Evolutionary conservation across 2,329 filamentous ascomycete species (phyloP).

Genomic region (Xylaria multiplex): DNA sequence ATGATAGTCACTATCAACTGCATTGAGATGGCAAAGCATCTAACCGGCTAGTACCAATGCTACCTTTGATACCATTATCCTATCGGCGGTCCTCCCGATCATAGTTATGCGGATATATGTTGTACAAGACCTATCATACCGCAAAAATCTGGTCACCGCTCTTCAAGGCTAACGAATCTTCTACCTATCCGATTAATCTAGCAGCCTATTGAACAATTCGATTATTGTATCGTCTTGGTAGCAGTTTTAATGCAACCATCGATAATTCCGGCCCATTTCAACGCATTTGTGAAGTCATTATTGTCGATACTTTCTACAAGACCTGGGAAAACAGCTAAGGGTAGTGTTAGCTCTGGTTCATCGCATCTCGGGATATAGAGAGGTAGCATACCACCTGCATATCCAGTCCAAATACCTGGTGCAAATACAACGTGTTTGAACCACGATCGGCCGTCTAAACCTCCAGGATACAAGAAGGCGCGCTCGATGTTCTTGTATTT

Average conservation of each 20-base stretch:
- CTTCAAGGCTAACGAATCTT: neutral
- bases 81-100: neutral
- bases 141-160: neutral
- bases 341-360: conserved; percentile 2
- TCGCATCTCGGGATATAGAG: neutral
- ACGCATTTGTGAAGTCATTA: conserved; percentile 66
- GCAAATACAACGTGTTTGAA: conserved; percentile 97
- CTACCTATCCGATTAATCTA: neutral
- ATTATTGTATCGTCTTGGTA: conserved; percentile 51
- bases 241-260: conserved; percentile 61
- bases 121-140: neutral
- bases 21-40: neutral
- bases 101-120: neutral
- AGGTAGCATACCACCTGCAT: conserved; percentile 71
- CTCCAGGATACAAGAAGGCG: conserved; percentile 77
- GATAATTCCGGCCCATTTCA: conserved; percentile 70
- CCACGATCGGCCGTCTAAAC: conserved; percentile 83
- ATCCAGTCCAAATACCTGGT: conserved; percentile 90
- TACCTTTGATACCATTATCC: conserved; percentile 5
- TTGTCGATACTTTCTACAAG: conserved; percentile 70
- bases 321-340: conserved; percentile 68
- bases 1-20: neutral
- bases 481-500: conserved; percentile 88
- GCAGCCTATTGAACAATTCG: neutral
- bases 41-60: neutral